Base-by-base conservation (phyloP, 495 filamentous ascomycete genomes). In the Penicillium silybi region DNA sequence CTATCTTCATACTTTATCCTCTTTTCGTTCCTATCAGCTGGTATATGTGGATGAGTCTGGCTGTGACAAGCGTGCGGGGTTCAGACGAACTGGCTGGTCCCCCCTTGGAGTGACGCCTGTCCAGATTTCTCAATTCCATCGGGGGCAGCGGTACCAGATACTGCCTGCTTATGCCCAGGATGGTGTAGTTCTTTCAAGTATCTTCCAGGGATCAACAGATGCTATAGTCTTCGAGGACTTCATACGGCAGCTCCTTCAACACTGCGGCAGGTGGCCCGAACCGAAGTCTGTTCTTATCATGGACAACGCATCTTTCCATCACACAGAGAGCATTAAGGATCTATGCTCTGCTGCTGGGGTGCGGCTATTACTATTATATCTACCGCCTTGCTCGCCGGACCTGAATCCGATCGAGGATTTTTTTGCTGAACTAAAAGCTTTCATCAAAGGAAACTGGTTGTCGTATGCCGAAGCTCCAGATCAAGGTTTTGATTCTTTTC, bases 151-250 rank as follows among this genome's bases (percentile, higher is more conserved):
- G 49, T 60, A 65, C 42, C 58, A 72, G 45, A 72, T 73, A 13
- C 51, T 71, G 49, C 62, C 59, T 16, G 67, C 63, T 17, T 72
- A 72, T 60, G 57, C 54, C 46, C 50, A 66, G 42, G 61, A 70
- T 43, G 60, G 70, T 18, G 51, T 71, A 19, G 46, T 65, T 43
- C 38, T 63, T 15, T 46, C 48, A 19, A 51, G 47, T 17, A 55
- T 72, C 1, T 72, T 67, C 44, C 40, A 62, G 47, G 66, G 69
- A 45, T 58, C 57, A 20, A 71, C 54, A 18, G 61, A 70, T 56
- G 57, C 58, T 43, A 48, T 41, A 7, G 34, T 70, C 17, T 73
- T 73, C 53, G 54, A 71, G 48, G 58, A 65, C 41, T 73, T 68
- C 50, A 62, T 70, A 32, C 56, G 72, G 54, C 45, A 71, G 54